Conservation (phyloP, 352 stramenopile genomes). For the Phytophthora cactorum region DNA sequence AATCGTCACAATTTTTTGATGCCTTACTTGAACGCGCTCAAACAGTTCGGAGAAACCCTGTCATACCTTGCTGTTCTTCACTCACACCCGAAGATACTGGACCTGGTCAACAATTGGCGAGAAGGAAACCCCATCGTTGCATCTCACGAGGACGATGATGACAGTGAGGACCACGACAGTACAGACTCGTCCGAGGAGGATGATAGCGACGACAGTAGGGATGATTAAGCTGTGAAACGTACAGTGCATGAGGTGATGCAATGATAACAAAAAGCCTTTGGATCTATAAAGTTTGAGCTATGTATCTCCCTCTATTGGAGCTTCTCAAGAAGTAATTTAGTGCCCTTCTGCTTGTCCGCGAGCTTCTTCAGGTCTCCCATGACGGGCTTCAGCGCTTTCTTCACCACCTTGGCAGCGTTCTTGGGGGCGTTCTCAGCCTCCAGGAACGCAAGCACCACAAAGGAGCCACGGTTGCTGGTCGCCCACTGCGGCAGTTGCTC, state of each 20-base stretch:
- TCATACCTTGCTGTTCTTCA: slow-evolving; percentile 55
- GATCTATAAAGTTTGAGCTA: slow-evolving; percentile 52
- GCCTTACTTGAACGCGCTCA: background rate
- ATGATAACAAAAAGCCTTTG: slow-evolving; percentile 28
- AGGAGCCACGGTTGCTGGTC: slow-evolving; percentile 78
- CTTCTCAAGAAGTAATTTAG: slow-evolving; percentile 87
- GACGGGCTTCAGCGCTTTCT: slow-evolving; percentile 66
- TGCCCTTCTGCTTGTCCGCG: slow-evolving; percentile 65
- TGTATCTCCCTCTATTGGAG: slow-evolving; percentile 55
- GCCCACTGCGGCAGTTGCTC: slow-evolving; percentile 60
- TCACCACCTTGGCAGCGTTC: slow-evolving; percentile 57
- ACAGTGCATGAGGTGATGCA: background rate
- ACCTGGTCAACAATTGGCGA: slow-evolving; percentile 52
- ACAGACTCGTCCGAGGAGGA: slow-evolving; percentile 20
- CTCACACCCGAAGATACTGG: slow-evolving; percentile 36
- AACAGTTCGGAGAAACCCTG: slow-evolving; percentile 66
- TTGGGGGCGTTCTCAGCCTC: slow-evolving; percentile 63
- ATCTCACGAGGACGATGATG: slow-evolving; percentile 20
- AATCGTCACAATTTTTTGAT: background rate
- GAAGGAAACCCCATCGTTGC: slow-evolving; percentile 44
- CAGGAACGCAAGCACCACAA: slow-evolving; percentile 85
- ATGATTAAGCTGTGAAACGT: slow-evolving; percentile 19
- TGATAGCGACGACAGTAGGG: slow-evolving; percentile 26
- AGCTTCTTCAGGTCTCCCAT: slow-evolving; percentile 70
- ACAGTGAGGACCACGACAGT: slow-evolving; percentile 16